A percentile compares a stretch with the other conserved stretches of the same genome.
These are phyloP conservation scores for Pseudisothecium myosuroides DNA, from an alignment of 225 moss, liverwort and hornwort species.

Conservation along the genomic window DNA sequence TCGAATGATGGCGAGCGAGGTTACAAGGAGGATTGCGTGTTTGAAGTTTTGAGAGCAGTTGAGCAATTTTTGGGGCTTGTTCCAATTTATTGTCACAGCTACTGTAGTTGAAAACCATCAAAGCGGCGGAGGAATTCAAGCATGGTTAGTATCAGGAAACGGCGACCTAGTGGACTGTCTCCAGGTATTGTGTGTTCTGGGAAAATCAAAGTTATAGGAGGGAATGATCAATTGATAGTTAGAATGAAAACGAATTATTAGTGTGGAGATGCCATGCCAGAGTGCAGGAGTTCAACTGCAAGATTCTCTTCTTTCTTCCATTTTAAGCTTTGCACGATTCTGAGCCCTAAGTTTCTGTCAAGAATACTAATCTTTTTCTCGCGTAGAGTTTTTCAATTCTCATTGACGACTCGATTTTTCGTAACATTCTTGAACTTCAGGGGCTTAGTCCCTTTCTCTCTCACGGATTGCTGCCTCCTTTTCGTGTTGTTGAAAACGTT, in stretches of 20 bases:
- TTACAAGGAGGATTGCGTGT: neutral
- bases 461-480: neutral
- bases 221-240: neutral
- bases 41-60: neutral
- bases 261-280: neutral
- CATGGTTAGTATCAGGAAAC: slow-evolving; percentile 57
- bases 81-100: neutral
- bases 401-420: neutral
- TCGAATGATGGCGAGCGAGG: neutral
- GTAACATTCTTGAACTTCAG: neutral
- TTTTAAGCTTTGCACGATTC: neutral
- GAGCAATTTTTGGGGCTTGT: neutral
- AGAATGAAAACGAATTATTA: neutral
- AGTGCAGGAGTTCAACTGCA: neutral
- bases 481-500: neutral
- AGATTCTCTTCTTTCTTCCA: neutral
- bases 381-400: neutral
- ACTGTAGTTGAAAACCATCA: neutral
- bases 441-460: neutral
- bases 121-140: neutral
- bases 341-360: neutral
- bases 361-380: neutral
- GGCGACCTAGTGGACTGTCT: slow-evolving; percentile 31
- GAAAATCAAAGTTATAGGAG: neutral
- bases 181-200: slow-evolving; percentile 11